Conservation (phyloP, 164 flowering plant genomes). For the Cinnamomum chago region DNA sequence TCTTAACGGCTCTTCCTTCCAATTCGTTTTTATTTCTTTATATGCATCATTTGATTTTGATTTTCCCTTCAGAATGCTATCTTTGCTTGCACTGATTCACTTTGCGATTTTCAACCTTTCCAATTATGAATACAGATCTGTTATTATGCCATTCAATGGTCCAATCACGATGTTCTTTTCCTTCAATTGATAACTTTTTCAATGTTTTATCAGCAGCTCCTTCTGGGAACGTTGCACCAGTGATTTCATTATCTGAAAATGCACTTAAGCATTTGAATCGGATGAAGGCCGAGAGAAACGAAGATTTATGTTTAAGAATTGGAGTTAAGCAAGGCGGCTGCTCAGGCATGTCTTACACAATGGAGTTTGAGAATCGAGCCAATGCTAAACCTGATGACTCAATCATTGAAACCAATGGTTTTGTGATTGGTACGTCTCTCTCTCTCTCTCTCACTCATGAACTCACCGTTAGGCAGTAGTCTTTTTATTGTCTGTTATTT, state of each 20-base stretch:
- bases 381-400: constrained; percentile 88
- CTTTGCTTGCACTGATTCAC: not conserved
- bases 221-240: constrained; percentile 62
- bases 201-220: constrained; percentile 48
- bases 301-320: constrained; percentile 87
- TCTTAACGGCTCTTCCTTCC: too few relatives aligned
- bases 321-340: constrained; percentile 99
- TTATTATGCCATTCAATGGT: not conserved
- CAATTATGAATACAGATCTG: not conserved
- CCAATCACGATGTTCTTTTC: not conserved
- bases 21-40: too few relatives aligned
- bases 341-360: constrained; percentile 96
- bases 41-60: not conserved
- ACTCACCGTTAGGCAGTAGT: too few relatives aligned
- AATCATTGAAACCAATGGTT: constrained; percentile 76
- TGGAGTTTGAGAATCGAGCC: constrained; percentile 86
- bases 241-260: constrained; percentile 71
- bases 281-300: constrained; percentile 75
- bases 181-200: not conserved
- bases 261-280: constrained; percentile 82
- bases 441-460: not conserved
- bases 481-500: too few relatives aligned
- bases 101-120: not conserved
- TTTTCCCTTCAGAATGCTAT: not conserved
- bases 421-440: constrained; percentile 64